Evolutionary conservation across 2,329 filamentous ascomycete species (phyloP).

Genomic region (Neurospora sp.): DNA sequence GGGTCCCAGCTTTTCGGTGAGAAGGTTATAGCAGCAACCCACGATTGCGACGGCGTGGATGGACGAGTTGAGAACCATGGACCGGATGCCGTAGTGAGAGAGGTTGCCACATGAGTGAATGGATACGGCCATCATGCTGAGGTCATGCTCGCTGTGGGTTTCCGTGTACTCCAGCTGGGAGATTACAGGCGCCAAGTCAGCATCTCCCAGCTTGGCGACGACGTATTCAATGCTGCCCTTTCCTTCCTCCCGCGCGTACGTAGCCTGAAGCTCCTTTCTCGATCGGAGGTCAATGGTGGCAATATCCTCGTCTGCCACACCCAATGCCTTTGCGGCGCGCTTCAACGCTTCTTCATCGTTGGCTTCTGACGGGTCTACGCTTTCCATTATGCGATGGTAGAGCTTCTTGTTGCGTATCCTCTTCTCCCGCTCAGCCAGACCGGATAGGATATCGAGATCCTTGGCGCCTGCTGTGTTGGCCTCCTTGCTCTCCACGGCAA

Average conservation of each 20-base stretch:
- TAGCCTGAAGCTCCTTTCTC: conserved; percentile 36
- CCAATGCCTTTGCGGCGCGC: conserved; percentile 23
- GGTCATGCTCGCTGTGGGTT: conserved; percentile 25
- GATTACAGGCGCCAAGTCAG: conserved; percentile 61
- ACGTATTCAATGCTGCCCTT: conserved; percentile 70
- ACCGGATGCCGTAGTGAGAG: conserved; percentile 87
- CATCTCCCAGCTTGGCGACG: conserved; percentile 62
- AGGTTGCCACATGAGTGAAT: conserved; percentile 97
- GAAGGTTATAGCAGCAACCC: conserved; percentile 94
- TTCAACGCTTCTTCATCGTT: conserved; percentile 30
- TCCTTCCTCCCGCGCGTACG: conserved; percentile 48
- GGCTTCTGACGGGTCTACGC: conserved; percentile 30
- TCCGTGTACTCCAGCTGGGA: conserved; percentile 41
- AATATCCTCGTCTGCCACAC: conserved; percentile 19
- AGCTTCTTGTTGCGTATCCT: conserved; percentile 78
- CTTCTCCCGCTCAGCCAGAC: conserved; percentile 61
- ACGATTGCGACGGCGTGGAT: conserved; percentile 91
- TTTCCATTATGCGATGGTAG: conserved; percentile 45
- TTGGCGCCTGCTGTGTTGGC: conserved; percentile 81
- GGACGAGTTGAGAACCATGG: conserved; percentile 71
- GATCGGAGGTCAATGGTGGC: conserved; percentile 40
- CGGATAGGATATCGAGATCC: conserved; percentile 74
- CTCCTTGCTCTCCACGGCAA: conserved; percentile 82
- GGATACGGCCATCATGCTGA: conserved; percentile 74
- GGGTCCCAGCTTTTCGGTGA: conserved; percentile 82